Base-by-base conservation (phyloP, 805 yeast genomes). In the Lipomyces mesembrius region DNA sequence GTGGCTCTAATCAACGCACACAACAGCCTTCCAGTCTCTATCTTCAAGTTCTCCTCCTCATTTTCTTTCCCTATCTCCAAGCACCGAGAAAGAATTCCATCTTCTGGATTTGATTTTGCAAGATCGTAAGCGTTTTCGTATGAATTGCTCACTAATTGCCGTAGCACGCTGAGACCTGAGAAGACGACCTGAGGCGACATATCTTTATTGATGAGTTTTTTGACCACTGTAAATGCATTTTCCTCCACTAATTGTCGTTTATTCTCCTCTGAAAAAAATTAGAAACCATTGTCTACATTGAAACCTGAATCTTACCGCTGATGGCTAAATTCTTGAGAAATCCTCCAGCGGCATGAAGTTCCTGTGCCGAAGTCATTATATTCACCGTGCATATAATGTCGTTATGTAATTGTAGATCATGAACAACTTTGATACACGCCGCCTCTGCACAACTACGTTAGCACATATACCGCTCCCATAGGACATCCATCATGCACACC, bases 281-380 rank as follows among this genome's bases (percentile, higher is more conserved):
- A 35, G n/a, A 29, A 37, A n/a, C 8, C 32, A 7, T 29, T 22
- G 17, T n/a, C 34, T 2, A 20, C 2, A 25, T 34, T 27, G 2
- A 34, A 29, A 17, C 3, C 1, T 49, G 5, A 20, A 14, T 4
- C 61, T 20, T 59, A 63, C 66, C 57, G 32, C 61, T 37, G n/a
- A 64, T 57, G 9, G 64, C 58, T 11, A 64, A 52, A 27, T 64
- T 60, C 49, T 55, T 60, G 14, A 64, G 57, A 14, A 64, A 11
- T 8, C 67, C 67, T 14, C 53, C 64, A 3, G 61, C 64, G 8
- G 67, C 51, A 51, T 64, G 61, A 25, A 64, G 14, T 35, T 64
- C 64, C 9, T 32, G 20, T 3, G n/a, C 35, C 29, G 11, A 25
- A 9, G 39, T n/a, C 6, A 53, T 35, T 2, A 51, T 20, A 8